Conservation (phyloP, 2,329 filamentous ascomycete species). For the Diaporthe helianthi region DNA sequence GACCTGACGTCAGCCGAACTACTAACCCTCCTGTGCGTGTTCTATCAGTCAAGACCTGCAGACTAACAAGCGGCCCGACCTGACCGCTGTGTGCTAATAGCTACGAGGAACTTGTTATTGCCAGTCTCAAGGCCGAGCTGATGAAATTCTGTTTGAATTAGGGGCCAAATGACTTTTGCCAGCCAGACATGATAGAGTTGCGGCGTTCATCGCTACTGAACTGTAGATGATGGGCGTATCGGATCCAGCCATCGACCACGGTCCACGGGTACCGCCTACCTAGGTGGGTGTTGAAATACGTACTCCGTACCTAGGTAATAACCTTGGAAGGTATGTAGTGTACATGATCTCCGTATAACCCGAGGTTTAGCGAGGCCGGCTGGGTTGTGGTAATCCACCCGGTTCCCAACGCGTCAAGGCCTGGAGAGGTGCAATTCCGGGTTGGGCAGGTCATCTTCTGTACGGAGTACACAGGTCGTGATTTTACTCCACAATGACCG, state of each 20-base stretch:
- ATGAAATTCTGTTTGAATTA: constrained; percentile 16
- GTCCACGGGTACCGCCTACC: not conserved
- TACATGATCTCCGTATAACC: constrained; percentile 26
- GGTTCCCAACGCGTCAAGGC: not conserved
- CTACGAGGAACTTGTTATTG: not conserved
- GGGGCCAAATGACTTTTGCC: constrained; percentile 3
- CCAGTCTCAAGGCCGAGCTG: not conserved
- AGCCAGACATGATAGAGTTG: constrained; percentile 1
- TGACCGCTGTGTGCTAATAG: not conserved
- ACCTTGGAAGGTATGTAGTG: no score
- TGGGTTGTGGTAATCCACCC: not conserved
- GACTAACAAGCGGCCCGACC: not conserved
- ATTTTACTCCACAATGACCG: not conserved
- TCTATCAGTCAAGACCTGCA: not conserved
- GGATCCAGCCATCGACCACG: not conserved
- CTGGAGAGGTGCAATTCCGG: not conserved
- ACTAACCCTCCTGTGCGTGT: no score
- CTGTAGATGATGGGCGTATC: no score
- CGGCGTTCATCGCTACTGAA: not conserved
- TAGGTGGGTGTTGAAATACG: not conserved
- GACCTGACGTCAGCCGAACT: no score
- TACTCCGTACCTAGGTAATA: no score
- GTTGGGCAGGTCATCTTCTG: not conserved
- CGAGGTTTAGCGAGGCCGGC: constrained; percentile 15
- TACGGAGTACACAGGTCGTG: no score